A percentile compares a stretch with the other conserved stretches of the same genome.
Evolutionary conservation across 768 basidiomycete genomes (phyloP).

Genomic region (Gloeophyllum trabeum): DNA sequence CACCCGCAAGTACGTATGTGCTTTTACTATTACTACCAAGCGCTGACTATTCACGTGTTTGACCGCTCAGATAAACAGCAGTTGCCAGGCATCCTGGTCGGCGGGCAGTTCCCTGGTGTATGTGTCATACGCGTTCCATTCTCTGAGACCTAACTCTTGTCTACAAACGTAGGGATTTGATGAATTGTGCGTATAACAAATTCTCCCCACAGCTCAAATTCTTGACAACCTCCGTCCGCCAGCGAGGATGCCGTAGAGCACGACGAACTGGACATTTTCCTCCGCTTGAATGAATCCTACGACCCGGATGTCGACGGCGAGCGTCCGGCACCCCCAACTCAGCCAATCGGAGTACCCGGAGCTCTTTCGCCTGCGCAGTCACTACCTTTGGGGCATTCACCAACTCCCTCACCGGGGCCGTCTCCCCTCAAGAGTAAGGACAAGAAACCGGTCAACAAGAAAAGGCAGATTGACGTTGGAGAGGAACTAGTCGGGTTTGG

Average conservation of each 20-base stretch:
- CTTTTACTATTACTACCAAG: not conserved
- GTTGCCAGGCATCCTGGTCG: conserved; percentile 75
- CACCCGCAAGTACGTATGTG: conserved; percentile 42
- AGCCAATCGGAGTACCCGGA: conserved; percentile 74
- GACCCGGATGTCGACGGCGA: conserved; percentile 48
- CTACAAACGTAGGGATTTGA: conserved; percentile 46
- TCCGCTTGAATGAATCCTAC: conserved; percentile 66
- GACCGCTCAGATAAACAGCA: conserved; percentile 75
- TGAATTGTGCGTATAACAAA: conserved; percentile 57
- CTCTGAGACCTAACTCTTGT: conserved; percentile 1
- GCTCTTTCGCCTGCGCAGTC: conserved; percentile 66
- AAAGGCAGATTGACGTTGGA: conserved; percentile 51
- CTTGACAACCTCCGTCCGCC: conserved; percentile 4
- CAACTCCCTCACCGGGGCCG: conserved; percentile 18
- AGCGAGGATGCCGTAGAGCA: conserved; percentile 84
- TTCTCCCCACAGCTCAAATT: conserved; percentile 2
- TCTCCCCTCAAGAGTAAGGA: conserved; percentile 23
- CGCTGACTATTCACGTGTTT: conserved; percentile 6
- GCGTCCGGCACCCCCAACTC: conserved; percentile 36
- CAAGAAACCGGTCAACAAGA: conserved; percentile 35
- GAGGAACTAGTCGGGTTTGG: conserved; percentile 61
- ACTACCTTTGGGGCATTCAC: conserved; percentile 64
- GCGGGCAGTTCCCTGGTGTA: conserved; percentile 68
- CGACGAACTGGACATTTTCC: conserved; percentile 57
- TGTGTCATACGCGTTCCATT: conserved; percentile 17